Evolutionary conservation across 305 asterid genomes (phyloP).

Genomic region (Stenogyne calaminthoides): DNA sequence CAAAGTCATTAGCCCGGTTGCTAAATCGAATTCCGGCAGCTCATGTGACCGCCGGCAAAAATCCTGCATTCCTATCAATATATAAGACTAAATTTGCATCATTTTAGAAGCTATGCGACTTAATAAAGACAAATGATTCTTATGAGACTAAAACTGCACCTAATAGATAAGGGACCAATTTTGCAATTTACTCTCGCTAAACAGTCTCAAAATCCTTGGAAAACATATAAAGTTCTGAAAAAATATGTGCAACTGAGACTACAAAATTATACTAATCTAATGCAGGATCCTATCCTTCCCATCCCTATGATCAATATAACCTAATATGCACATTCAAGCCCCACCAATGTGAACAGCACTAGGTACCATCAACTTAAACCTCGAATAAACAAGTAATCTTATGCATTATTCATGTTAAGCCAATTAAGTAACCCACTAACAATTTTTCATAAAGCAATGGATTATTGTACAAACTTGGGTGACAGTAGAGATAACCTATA

Average conservation of each 20-base stretch:
- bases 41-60: no score
- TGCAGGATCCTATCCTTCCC: not conserved
- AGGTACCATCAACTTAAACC: slow-evolving; percentile 1
- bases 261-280: not conserved
- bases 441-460: not conserved
- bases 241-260: not conserved
- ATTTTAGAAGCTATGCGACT: no score
- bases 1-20: no score
- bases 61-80: no score
- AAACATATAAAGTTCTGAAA: not conserved
- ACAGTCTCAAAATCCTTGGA: slow-evolving; percentile 16
- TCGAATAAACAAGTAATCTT: not conserved
- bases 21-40: no score
- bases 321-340: not conserved
- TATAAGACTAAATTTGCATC: no score
- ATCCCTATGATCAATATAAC: slow-evolving; percentile 1
- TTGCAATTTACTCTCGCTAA: no score
- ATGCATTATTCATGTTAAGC: not conserved
- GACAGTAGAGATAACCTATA: slow-evolving; percentile 9
- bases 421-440: not conserved
- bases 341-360: not conserved
- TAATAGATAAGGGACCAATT: no score
- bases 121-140: no score
- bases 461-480: not conserved
- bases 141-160: no score